Evolutionary conservation across 2,329 filamentous ascomycete genomes (phyloP), one percentile per base, ranked within the genome.

Genomic region (Thelonectria discophora): DNA sequence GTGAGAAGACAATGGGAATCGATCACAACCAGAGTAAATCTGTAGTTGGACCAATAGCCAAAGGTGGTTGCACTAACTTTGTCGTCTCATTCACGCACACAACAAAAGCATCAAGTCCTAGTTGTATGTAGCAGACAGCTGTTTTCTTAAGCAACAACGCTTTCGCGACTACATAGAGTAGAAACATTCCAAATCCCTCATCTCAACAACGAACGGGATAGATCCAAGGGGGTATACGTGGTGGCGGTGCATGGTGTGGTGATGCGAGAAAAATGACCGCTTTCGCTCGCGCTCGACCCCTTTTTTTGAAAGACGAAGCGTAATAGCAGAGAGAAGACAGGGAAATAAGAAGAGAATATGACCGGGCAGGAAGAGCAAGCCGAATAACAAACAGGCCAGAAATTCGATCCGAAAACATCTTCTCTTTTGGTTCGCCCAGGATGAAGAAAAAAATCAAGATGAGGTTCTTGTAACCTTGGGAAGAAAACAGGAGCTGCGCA

Each of bases 361-460:
- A 63, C 30, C 24, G 46, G 39, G 55, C 20, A 49, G 51, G 17
- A 58, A 48, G 52, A 46, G 15, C 34, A 53, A 47, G 47, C 55
- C 39, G 21, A 47, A 30, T 21, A 52, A 60, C 42, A 57, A 34
- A 55, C 20, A 53, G 54, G 53, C 53, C 40, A 57, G 42, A 21
- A 37, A 53, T 56, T 50, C 47, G 40, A 52, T 59, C 37, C 55
- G 47, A 52, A 58, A 56, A 55, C 37, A 68, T 68, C 57, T 60
- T 56, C 48, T 62, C 52, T 65, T 55, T 50, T 46, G 37, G 37
- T 37, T 60, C 58, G 59, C 63, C 51, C 46, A 51, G 63, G 55
- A 63, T 63, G 58, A 47, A 53, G 59, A 47, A 56, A 50, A 59
- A 48, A 60, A 46, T 34, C 45, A 47, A 49, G 45, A 54, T 30